These are phyloP conservation scores for Megacollybia marginata DNA, from an alignment of 768 basidiomycete species.

Conservation along the genomic window DNA sequence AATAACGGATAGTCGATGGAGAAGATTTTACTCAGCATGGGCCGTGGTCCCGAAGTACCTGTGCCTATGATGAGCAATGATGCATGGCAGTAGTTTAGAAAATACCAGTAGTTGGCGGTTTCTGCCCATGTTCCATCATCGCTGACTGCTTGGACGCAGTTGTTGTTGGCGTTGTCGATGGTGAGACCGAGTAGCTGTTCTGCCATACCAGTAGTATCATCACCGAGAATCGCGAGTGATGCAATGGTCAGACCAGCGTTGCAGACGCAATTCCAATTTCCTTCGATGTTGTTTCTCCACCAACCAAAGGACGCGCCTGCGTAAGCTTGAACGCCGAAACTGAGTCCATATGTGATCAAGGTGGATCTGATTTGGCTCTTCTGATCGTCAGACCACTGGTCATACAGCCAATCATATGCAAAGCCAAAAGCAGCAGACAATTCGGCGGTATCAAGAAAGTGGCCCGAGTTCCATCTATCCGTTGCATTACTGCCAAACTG, in stretches of 20 bases:
- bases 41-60: too few species aligned
- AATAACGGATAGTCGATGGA: too few species aligned
- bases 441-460: slow-evolving; percentile 94
- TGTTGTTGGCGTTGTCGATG: slow-evolving; percentile 64
- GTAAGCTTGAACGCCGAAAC: slow-evolving; percentile 52
- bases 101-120: slow-evolving; percentile 94
- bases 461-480: slow-evolving; percentile 77
- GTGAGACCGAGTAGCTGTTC: slow-evolving; percentile 58
- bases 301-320: slow-evolving; percentile 49
- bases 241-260: slow-evolving; percentile 87
- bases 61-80: too few species aligned
- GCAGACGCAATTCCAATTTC: slow-evolving; percentile 99
- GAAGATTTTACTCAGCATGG: too few species aligned
- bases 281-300: slow-evolving; percentile 69
- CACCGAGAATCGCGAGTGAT: slow-evolving; percentile 82
- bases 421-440: slow-evolving; percentile 83
- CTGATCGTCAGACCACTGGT: slow-evolving; percentile 71
- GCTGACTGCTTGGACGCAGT: slow-evolving; percentile 60
- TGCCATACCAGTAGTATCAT: slow-evolving; percentile 73
- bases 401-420: slow-evolving; percentile 95
- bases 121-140: slow-evolving; percentile 90
- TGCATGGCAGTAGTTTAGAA: slow-evolving; percentile 84
- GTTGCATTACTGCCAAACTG: slow-evolving; percentile 57
- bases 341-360: slow-evolving; percentile 75
- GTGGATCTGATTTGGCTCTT: slow-evolving; percentile 59